Evolutionary conservation across 352 stramenopile species (phyloP).

Genomic region (Phytophthora citrophthora): DNA sequence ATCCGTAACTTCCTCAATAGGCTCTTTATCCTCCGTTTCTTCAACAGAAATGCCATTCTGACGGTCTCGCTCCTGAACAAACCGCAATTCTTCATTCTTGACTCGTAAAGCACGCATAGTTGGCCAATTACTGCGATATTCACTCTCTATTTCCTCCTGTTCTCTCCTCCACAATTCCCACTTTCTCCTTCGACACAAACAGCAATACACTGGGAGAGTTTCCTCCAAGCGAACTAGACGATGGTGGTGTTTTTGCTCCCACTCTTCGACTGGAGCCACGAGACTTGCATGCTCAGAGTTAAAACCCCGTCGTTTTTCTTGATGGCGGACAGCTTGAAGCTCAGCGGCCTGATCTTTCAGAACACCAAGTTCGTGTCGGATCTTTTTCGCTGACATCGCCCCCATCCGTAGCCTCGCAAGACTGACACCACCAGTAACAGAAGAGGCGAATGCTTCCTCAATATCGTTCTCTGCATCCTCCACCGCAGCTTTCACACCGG

Average conservation of each 20-base stretch:
- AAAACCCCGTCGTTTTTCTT: conserved; percentile 27
- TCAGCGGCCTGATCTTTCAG: conserved; percentile 50
- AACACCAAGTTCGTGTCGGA: conserved; percentile 53
- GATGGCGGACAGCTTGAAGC: conserved; percentile 31
- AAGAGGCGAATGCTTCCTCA: conserved; percentile 38
- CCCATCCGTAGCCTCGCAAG: conserved; percentile 46
- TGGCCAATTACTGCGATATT: conserved; percentile 46
- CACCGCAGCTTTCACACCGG: conserved; percentile 49
- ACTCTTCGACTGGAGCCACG: conserved; percentile 55
- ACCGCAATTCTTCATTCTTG: conserved; percentile 58
- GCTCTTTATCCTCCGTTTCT: background rate
- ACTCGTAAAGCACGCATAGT: conserved; percentile 36
- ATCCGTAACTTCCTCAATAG: background rate
- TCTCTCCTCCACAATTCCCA: conserved; percentile 61
- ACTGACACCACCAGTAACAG: conserved; percentile 29
- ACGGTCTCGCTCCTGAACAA: conserved; percentile 18
- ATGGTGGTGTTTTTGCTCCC: conserved; percentile 77
- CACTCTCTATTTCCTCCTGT: conserved; percentile 56
- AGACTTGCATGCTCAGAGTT: conserved; percentile 20
- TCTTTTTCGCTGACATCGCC: conserved; percentile 64
- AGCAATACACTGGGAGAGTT: conserved; percentile 54
- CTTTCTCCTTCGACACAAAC: conserved; percentile 63
- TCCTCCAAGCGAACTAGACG: conserved; percentile 51
- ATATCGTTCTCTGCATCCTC: conserved; percentile 71
- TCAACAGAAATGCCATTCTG: conserved; percentile 16